A percentile compares a stretch with the other conserved stretches of the same genome.
Evolutionary conservation across 371 early-diverging fungal species (phyloP).

Genomic region (Mortierella polycephala): DNA sequence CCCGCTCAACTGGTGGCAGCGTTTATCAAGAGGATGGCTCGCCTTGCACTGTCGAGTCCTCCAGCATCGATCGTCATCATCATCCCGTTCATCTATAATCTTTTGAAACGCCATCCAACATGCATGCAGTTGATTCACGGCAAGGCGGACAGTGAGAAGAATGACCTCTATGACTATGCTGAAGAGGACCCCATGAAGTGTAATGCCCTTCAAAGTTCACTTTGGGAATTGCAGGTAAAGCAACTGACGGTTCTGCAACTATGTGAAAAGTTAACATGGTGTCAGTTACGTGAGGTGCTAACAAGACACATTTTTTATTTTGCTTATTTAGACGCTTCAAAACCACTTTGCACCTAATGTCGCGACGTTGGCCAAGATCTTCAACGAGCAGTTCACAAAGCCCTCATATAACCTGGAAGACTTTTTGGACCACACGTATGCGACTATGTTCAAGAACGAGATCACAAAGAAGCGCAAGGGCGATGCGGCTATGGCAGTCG

Average conservation of each 20-base stretch:
- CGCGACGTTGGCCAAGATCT: constrained; percentile 83
- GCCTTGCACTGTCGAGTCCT: constrained; percentile 84
- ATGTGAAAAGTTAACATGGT: too few relatives aligned
- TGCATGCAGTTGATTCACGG: constrained; percentile 88
- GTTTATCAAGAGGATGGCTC: constrained; percentile 91
- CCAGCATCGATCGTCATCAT: constrained; percentile 86
- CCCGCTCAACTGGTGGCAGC: constrained; percentile 91
- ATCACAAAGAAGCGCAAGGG: constrained; percentile 73
- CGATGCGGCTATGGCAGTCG: constrained; percentile 74
- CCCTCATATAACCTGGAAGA: constrained; percentile 90
- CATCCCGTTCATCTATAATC: constrained; percentile 90
- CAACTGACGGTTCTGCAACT: too few relatives aligned
- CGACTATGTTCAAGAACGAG: constrained; percentile 82
- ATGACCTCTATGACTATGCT: constrained; percentile 76
- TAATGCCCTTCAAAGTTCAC: constrained; percentile 85
- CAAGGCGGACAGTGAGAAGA: constrained; percentile 50
- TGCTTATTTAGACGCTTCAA: constrained; percentile 68
- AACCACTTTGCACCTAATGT: constrained; percentile 89
- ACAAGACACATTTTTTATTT: not conserved
- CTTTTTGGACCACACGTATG: constrained; percentile 93
- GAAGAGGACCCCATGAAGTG: constrained; percentile 81
- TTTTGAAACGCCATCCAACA: constrained; percentile 89
- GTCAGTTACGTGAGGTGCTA: not conserved
- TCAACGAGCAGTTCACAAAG: constrained; percentile 87
- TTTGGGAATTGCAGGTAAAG: constrained; percentile 87